Base-by-base conservation (phyloP, 768 basidiomycete species). In the Naganishia friedmannii region DNA sequence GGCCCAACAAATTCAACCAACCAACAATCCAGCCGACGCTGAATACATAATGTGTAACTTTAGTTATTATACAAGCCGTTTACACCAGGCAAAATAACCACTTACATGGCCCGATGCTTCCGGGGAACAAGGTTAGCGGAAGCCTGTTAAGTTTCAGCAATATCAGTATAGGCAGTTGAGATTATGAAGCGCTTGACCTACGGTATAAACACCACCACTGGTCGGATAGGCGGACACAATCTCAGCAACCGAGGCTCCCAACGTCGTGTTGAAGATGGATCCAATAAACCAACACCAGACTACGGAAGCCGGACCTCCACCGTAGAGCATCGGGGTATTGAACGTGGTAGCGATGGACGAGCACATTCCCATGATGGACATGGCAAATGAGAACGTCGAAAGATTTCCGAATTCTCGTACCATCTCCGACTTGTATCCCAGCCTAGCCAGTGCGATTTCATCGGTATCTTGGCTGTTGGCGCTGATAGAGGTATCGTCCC, bases 381-480 rank as follows among this genome's bases (percentile, higher is more conserved):
- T 74, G 0, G 81, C 80, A 51, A 82, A 81, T 26, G 78, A 78
- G 71, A 82, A 79, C 3, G 79, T 82, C 54, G 74, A 75, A 10
- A 77, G 67, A 53, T 76, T 74, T 13, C 76, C 74, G 75, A 93
- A 93, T 83, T 93, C 91, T 69, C 91, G 85, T 79, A 87, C 88
- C 84, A 93, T 92, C 69, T 82, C 79, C 9, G 75, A 74, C 73
- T 78, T 78, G 71, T 79, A 78, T 42, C 71, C 71, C 6, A 72
- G 53, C 17, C 71, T 3, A 17, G 71, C 71, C 2, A 72, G 66
- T 12, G 65, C 71, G 19, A 45, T 53, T 26, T 72, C 71, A 37
- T 72, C 71, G 21, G 60, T 39, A 37, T 71, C 70, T 45, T 57
- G 48, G 28, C 60, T 63, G 60, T 29, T 34, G 12, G 60, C 60